Conservation (phyloP, 768 basidiomycete species). For the Lactifluus pinguis region DNA sequence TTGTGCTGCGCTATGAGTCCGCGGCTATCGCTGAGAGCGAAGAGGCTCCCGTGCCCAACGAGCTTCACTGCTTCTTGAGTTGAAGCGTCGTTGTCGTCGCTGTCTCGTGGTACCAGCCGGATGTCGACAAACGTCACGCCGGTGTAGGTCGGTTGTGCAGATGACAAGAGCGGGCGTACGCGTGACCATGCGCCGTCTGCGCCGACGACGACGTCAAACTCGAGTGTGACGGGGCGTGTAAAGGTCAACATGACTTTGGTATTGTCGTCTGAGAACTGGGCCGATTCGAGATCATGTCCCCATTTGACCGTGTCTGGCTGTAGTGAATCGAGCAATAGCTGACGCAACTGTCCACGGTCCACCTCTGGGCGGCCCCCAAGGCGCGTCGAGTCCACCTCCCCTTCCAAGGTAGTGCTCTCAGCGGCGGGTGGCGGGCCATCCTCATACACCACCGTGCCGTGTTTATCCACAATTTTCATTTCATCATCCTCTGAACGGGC, state of each 20-base stretch:
- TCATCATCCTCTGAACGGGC: constrained; percentile 5
- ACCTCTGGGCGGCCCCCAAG: background rate
- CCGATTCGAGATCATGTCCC: background rate
- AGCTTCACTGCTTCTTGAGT: background rate
- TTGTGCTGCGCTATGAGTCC: constrained; percentile 29
- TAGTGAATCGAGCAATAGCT: constrained; percentile 8
- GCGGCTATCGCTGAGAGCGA: constrained; percentile 22
- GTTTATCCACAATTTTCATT: background rate
- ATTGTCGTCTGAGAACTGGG: background rate
- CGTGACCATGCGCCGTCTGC: constrained; percentile 37
- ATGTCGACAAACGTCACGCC: constrained; percentile 22
- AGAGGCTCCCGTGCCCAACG: constrained; percentile 26
- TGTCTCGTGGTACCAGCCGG: constrained; percentile 21
- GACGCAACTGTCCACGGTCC: constrained; percentile 10
- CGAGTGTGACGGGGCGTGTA: background rate
- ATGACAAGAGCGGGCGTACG: constrained; percentile 28
- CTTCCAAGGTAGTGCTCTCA: background rate
- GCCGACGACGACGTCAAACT: constrained; percentile 26
- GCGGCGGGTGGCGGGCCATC: background rate
- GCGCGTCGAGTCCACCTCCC: background rate
- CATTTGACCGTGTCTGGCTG: background rate
- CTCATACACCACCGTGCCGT: background rate
- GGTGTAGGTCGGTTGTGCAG: constrained; percentile 27
- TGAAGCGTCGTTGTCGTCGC: background rate
- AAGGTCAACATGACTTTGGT: background rate